Evolutionary conservation across 2,329 filamentous ascomycete species (phyloP).

Genomic region (Thelonectria rubi): DNA sequence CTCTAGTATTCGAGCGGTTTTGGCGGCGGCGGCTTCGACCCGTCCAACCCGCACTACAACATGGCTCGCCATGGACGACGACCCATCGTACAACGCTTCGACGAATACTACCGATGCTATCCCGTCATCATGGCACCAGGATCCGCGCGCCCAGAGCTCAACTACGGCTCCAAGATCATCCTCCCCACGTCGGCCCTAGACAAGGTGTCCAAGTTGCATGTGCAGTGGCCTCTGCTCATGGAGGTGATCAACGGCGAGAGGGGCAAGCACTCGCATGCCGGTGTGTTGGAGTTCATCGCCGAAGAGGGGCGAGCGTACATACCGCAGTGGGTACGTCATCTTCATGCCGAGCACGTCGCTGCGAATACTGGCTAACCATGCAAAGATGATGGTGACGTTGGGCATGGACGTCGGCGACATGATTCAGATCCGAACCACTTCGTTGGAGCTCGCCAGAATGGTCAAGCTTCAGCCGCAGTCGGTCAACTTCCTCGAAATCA

Average conservation of each 20-base stretch:
- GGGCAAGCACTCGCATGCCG: slow-evolving; percentile 85
- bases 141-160: slow-evolving; percentile 86
- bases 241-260: slow-evolving; percentile 91
- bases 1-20: slow-evolving; percentile 51
- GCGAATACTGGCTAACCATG: slow-evolving; percentile 33
- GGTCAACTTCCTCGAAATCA: slow-evolving; percentile 93
- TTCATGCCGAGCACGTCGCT: background rate
- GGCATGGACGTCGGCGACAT: slow-evolving; percentile 91
- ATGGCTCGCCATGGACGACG: slow-evolving; percentile 58
- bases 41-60: slow-evolving; percentile 59
- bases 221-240: slow-evolving; percentile 97
- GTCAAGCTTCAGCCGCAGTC: slow-evolving; percentile 98
- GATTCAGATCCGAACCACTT: slow-evolving; percentile 93
- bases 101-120: slow-evolving; percentile 98
- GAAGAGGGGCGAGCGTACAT: slow-evolving; percentile 97
- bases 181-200: slow-evolving; percentile 96
- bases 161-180: slow-evolving; percentile 97
- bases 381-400: slow-evolving; percentile 91
- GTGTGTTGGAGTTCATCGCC: slow-evolving; percentile 96
- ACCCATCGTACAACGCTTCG: slow-evolving; percentile 78
- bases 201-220: slow-evolving; percentile 94
- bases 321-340: slow-evolving; percentile 81
- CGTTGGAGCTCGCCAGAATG: slow-evolving; percentile 86
- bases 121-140: slow-evolving; percentile 94
- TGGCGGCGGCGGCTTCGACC: slow-evolving; percentile 55